Evolutionary conservation across 805 yeast genomes (phyloP).

Genomic region (Barnettozyma sp.): DNA sequence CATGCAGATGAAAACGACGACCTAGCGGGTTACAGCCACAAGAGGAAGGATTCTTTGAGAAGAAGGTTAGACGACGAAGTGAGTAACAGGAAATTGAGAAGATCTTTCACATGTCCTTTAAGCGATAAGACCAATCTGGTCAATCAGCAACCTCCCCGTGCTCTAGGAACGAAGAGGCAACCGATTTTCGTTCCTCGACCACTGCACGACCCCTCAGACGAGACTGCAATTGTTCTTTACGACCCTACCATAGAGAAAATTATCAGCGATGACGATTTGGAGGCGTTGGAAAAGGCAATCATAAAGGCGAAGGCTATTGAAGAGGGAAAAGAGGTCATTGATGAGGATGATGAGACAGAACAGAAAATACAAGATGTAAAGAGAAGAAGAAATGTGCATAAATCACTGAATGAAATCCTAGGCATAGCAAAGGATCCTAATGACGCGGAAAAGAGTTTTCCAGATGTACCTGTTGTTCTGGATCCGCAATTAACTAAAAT

Average conservation of each 20-base stretch:
- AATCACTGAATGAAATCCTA: conserved; percentile 69
- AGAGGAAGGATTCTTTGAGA: conserved; percentile 53
- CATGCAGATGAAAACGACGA: conserved; percentile 23
- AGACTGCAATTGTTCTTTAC: conserved; percentile 87
- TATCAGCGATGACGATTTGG: conserved; percentile 23
- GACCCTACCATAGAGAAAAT: conserved; percentile 82
- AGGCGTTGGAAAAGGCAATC: conserved; percentile 28
- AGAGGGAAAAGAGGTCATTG: conserved; percentile 21
- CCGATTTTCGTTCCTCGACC: conserved; percentile 78
- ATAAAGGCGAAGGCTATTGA: conserved; percentile 24
- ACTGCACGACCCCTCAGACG: conserved; percentile 90
- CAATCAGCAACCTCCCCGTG: conserved; percentile 58
- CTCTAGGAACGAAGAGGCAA: conserved; percentile 74
- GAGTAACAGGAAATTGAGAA: conserved; percentile 35
- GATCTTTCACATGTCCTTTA: conserved; percentile 59
- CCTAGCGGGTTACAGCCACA: no score
- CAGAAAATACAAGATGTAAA: conserved; percentile 20
- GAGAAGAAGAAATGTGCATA: conserved; percentile 44
- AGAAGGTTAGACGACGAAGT: conserved; percentile 35
- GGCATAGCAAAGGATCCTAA: conserved; percentile 56
- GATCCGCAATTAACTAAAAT: conserved; percentile 83
- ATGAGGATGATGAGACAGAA: conserved; percentile 10
- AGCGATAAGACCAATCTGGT: conserved; percentile 27
- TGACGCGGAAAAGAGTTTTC: conserved; percentile 46
- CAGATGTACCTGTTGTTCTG: conserved; percentile 91